Conservation (phyloP, 2,329 filamentous ascomycete genomes). For the Tricladium varicosporioides region DNA sequence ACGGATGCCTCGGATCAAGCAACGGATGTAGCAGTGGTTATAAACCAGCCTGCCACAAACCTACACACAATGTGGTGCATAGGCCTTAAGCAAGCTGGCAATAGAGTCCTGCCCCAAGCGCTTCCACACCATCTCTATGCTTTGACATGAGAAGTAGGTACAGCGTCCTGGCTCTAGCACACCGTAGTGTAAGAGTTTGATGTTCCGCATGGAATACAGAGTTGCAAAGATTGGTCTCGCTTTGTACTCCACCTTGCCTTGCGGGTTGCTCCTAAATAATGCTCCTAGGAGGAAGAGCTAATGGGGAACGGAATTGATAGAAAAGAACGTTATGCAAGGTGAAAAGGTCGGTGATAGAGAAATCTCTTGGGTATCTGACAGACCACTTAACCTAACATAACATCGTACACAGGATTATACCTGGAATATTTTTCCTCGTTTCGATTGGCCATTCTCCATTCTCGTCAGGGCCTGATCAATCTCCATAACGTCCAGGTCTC, state of each 20-base stretch:
- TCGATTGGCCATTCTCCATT: conserved; percentile 42
- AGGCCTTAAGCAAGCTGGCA: conserved; percentile 8
- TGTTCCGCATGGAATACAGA: conserved; percentile 77
- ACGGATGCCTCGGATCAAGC: neutral
- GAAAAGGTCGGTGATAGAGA: neutral
- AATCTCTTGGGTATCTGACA: conserved; percentile 11
- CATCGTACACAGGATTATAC: neutral
- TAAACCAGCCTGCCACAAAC: neutral
- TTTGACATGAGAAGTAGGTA: conserved; percentile 21
- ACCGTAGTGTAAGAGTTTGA: conserved; percentile 30
- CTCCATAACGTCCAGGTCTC: conserved; percentile 58
- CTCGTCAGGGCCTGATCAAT: conserved; percentile 59
- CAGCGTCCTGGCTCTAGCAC: conserved; percentile 18
- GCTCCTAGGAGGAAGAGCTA: neutral
- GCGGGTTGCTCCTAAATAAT: conserved; percentile 44
- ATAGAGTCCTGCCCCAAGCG: conserved; percentile 19
- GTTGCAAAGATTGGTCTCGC: conserved; percentile 70
- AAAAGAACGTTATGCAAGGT: neutral
- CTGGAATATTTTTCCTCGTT: conserved; percentile 21
- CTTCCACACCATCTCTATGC: conserved; percentile 23
- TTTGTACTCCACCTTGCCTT: conserved; percentile 75
- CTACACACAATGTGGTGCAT: neutral
- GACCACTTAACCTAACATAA: neutral
- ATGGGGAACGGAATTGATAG: neutral
- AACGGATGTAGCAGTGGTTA: neutral